Conservation (phyloP, 23 red algal species). For the Agarophyton chilense region DNA sequence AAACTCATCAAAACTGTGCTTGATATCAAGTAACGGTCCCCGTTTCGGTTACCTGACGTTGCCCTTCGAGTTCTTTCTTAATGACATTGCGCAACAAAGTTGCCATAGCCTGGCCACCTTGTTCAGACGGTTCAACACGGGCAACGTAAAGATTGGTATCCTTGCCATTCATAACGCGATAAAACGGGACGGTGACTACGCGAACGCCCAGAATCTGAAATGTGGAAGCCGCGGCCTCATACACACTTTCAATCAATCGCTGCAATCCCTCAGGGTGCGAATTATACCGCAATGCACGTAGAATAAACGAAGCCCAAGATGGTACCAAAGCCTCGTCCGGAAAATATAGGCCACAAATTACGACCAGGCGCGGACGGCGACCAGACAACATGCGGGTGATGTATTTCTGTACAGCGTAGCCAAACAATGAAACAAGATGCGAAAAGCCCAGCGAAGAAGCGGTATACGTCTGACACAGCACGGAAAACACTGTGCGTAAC, state of each 20-base stretch:
- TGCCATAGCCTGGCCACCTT: conserved; percentile 58
- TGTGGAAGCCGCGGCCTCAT: neutral
- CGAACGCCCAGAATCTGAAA: conserved; percentile 2
- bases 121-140: conserved; percentile 69
- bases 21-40: no score
- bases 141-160: conserved; percentile 52
- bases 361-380: conserved; percentile 34
- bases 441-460: neutral
- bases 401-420: conserved; percentile 18
- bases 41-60: no score
- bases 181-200: conserved; percentile 59
- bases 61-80: neutral
- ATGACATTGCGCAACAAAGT: conserved; percentile 32
- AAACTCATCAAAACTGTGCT: no score
- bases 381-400: neutral
- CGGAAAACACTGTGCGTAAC: conserved; percentile 24
- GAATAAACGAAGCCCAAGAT: conserved; percentile 59
- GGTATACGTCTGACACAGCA: conserved; percentile 25
- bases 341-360: conserved; percentile 76
- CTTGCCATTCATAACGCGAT: conserved; percentile 61
- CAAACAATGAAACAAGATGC: conserved; percentile 45
- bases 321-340: conserved; percentile 4
- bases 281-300: conserved; percentile 60
- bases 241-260: conserved; percentile 34
- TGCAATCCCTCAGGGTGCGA: conserved; percentile 38